A percentile compares a stretch with the other conserved stretches of the same genome.
These are phyloP conservation scores for Penicillium daleae DNA, from an alignment of 495 filamentous ascomycete genomes.

Conservation along the genomic window DNA sequence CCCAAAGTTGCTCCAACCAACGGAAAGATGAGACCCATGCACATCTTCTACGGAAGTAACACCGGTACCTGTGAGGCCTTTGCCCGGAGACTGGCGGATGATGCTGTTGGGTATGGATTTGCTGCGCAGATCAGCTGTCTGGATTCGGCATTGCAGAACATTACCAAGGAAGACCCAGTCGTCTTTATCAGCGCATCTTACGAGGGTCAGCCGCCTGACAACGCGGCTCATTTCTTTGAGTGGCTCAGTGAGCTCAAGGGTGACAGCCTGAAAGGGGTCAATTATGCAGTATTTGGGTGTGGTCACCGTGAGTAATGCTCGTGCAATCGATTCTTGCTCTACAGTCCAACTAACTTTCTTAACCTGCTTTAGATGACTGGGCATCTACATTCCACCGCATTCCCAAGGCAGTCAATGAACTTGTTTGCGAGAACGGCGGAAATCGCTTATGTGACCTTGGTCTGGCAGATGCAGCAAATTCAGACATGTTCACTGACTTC, in stretches of 20 bases:
- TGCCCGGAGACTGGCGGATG: constrained; percentile 62
- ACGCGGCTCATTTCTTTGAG: constrained; percentile 68
- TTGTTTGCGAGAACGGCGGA: constrained; percentile 55
- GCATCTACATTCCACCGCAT: constrained; percentile 71
- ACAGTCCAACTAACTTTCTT: constrained; percentile 6
- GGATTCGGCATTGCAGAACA: constrained; percentile 62
- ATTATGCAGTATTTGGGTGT: constrained; percentile 66
- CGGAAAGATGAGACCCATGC: constrained; percentile 51
- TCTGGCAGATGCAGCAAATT: constrained; percentile 61
- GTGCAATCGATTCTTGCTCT: not conserved
- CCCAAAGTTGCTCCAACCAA: constrained; percentile 19
- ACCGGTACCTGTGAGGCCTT: constrained; percentile 76
- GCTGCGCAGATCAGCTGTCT: constrained; percentile 57
- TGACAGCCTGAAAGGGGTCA: constrained; percentile 52
- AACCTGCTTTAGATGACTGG: constrained; percentile 56
- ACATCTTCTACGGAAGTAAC: constrained; percentile 75
- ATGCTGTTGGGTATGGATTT: constrained; percentile 62
- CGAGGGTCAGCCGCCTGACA: constrained; percentile 76
- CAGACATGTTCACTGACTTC: constrained; percentile 71
- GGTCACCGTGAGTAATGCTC: constrained; percentile 38
- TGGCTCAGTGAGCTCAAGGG: constrained; percentile 63
- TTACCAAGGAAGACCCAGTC: constrained; percentile 65
- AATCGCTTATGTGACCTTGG: constrained; percentile 59
- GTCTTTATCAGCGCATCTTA: constrained; percentile 73
- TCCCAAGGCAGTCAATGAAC: constrained; percentile 63